Percentiles rank a stretch among this genome's conserved stretches.
phyloP scores from a whole-genome alignment of 2,329 filamentous ascomycete genomes.

The Nigrospora oryzae region DNA sequence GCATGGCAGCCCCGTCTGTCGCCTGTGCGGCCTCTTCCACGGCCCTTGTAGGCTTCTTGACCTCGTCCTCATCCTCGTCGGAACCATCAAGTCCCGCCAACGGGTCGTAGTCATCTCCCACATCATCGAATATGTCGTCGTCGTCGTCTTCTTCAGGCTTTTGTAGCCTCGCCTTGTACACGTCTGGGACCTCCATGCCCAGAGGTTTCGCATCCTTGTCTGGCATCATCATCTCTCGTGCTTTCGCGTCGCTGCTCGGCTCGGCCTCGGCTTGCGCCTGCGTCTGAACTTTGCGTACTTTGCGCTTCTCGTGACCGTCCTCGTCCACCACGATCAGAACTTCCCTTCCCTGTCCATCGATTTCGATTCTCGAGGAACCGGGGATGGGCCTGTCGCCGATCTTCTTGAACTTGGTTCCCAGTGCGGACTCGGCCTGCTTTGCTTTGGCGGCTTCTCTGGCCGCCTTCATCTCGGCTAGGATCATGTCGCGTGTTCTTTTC shows the following conservation, averaged over 20 bases:
- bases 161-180: slow-evolving; percentile 39
- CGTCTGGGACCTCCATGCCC: slow-evolving; percentile 59
- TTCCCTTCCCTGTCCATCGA: slow-evolving; percentile 52
- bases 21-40: slow-evolving; percentile 11
- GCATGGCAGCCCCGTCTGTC: slow-evolving; percentile 26
- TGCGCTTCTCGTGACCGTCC: slow-evolving; percentile 57
- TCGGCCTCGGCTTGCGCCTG: slow-evolving; percentile 19
- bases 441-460: slow-evolving; percentile 51
- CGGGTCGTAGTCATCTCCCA: slow-evolving; percentile 59
- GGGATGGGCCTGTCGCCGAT: slow-evolving; percentile 44
- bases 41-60: slow-evolving; percentile 7
- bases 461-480: slow-evolving; percentile 59
- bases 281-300: slow-evolving; percentile 46
- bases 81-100: slow-evolving; percentile 46
- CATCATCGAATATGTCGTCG: slow-evolving; percentile 58
- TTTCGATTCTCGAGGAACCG: slow-evolving; percentile 47
- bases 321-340: slow-evolving; percentile 59
- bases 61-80: slow-evolving; percentile 25
- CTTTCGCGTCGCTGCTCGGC: slow-evolving; percentile 18
- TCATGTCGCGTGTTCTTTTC: slow-evolving; percentile 58
- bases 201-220: slow-evolving; percentile 48
- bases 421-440: slow-evolving; percentile 32
- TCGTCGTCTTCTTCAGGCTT: slow-evolving; percentile 47
- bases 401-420: slow-evolving; percentile 57
- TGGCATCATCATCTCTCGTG: slow-evolving; percentile 37